These are phyloP conservation scores for Oryza brachyantha DNA, from an alignment of 176 grass and related monocot species.

Conservation along the genomic window DNA sequence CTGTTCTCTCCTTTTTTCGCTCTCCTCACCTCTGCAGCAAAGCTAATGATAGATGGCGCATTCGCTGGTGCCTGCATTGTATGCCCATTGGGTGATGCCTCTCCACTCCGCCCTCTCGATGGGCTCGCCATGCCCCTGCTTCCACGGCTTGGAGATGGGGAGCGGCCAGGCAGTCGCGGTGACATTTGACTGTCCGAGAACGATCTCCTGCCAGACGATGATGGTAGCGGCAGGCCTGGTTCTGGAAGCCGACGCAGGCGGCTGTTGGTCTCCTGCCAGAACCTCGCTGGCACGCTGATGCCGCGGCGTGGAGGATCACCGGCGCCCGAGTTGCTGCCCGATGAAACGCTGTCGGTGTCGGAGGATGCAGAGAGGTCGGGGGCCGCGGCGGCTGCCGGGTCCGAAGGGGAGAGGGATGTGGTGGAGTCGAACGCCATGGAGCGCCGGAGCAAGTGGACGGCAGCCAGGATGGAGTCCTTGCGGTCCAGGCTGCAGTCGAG, in stretches of 20 bases:
- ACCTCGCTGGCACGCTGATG: conserved; percentile 84
- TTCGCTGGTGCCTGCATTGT: conserved; percentile 40
- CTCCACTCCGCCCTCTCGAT: conserved; percentile 43
- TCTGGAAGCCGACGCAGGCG: conserved; percentile 71
- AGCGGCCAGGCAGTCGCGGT: conserved; percentile 38
- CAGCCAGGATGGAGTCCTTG: conserved; percentile 83
- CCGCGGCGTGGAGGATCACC: conserved; percentile 63
- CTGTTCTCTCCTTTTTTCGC: conserved; percentile 88
- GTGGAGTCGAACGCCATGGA: conserved; percentile 76
- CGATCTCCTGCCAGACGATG: conserved; percentile 49
- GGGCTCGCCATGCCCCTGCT: conserved; percentile 57
- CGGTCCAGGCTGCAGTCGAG: conserved; percentile 78
- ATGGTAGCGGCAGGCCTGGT: conserved; percentile 35
- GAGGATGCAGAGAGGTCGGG: conserved; percentile 76
- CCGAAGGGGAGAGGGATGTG: conserved; percentile 36
- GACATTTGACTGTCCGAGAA: conserved; percentile 59
- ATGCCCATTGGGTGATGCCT: conserved; percentile 39
- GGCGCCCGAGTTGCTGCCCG: conserved; percentile 81
- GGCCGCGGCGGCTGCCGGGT: conserved; percentile 44
- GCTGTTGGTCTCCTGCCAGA: conserved; percentile 94
- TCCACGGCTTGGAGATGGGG: conserved; percentile 52
- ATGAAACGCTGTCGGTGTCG: conserved; percentile 88
- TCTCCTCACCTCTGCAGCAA: conserved; percentile 92
- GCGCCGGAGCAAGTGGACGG: conserved; percentile 68
- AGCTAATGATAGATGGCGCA: conserved; percentile 94